Conservation (phyloP, 2,329 filamentous ascomycete species). For the Sclerotinia trifoliorum region DNA sequence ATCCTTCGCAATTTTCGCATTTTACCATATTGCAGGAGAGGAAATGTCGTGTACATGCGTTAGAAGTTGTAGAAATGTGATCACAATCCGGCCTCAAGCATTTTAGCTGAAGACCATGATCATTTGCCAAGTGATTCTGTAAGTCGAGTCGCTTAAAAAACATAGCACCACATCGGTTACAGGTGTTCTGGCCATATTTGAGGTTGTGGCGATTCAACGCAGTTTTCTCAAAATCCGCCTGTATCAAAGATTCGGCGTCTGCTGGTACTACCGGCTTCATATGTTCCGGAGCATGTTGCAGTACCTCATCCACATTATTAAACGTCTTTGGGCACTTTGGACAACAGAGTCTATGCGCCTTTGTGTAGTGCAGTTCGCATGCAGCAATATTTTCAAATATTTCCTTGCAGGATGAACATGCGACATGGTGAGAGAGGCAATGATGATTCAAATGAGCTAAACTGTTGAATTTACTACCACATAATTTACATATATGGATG, state of each 20-base stretch:
- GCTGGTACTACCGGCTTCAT: background rate
- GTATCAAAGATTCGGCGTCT: background rate
- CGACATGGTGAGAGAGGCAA: background rate
- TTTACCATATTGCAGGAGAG: background rate
- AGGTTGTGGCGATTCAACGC: background rate
- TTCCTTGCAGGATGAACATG: background rate
- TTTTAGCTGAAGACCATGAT: background rate
- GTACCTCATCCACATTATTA: background rate
- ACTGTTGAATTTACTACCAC: background rate
- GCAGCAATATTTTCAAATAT: background rate
- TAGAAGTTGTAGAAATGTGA: background rate
- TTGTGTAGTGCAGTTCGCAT: background rate
- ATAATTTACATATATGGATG: background rate
- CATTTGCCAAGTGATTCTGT: background rate
- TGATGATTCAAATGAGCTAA: background rate
- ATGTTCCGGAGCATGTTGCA: background rate
- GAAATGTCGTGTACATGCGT: background rate
- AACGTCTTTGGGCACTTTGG: background rate
- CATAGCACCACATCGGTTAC: background rate
- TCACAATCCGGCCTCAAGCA: background rate
- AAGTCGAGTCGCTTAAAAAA: slow-evolving; percentile 3
- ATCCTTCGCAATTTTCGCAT: background rate
- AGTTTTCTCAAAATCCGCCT: background rate
- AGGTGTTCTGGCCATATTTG: background rate
- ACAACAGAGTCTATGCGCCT: background rate